Conservation (phyloP, 805 yeast species). For the Metschnikowia proteae region DNA sequence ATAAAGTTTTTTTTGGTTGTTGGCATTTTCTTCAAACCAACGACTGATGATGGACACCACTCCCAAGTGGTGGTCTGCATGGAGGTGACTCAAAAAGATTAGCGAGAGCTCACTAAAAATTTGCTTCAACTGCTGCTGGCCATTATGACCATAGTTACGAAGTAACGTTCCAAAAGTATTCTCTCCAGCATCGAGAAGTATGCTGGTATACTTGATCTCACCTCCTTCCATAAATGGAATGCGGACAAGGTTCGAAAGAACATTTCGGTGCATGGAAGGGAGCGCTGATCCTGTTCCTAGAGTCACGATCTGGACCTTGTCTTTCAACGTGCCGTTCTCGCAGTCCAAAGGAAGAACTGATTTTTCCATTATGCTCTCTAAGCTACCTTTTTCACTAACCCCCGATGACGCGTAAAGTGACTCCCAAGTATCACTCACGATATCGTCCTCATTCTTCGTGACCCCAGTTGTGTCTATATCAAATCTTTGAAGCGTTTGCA, state of each 20-base stretch:
- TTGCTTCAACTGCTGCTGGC: conserved; percentile 28
- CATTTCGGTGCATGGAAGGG: conserved; percentile 84
- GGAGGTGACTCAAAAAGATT: conserved; percentile 81
- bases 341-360: conserved; percentile 19
- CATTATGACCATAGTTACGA: conserved; percentile 55
- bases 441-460: conserved; percentile 17
- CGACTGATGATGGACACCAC: conserved; percentile 61
- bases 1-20: conserved; percentile 39
- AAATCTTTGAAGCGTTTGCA: conserved; percentile 33
- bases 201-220: conserved; percentile 33
- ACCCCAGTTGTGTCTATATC: conserved; percentile 24
- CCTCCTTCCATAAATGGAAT: conserved; percentile 47
- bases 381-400: conserved; percentile 21
- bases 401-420: conserved; percentile 20
- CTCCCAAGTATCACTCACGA: conserved; percentile 24
- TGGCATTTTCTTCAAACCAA: conserved; percentile 52
- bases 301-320: conserved; percentile 64
- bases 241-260: conserved; percentile 72
- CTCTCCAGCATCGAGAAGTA: conserved; percentile 93
- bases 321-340: conserved; percentile 28
- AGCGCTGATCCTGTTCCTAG: conserved; percentile 92
- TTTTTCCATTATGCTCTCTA: conserved; percentile 11
- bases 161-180: conserved; percentile 72
- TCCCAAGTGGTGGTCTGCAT: conserved; percentile 97
- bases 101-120: conserved; percentile 60